These are phyloP conservation scores for Pseudocercospora vitis DNA, from an alignment of 2,329 filamentous ascomycete species.

Conservation along the genomic window DNA sequence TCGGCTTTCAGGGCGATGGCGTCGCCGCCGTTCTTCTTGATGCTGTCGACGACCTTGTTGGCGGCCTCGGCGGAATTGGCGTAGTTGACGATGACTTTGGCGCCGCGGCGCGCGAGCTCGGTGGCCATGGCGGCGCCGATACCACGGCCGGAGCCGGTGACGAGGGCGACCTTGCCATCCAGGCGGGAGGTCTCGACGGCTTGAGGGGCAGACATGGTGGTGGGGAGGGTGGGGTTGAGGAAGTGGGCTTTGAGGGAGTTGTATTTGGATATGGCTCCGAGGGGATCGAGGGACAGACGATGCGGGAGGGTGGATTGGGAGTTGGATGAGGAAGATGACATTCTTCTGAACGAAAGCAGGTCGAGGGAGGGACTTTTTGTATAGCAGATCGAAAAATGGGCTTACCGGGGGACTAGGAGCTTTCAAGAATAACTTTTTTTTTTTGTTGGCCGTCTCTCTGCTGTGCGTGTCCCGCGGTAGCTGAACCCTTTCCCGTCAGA, in stretches of 20 bases:
- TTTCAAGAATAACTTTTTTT: conserved; percentile 6
- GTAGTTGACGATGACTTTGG: conserved; percentile 67
- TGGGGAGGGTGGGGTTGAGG: conserved; percentile 27
- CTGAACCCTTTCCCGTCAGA: no score
- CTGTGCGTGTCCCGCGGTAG: no score
- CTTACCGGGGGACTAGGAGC: conserved; percentile 2
- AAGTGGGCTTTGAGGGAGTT: conserved; percentile 26
- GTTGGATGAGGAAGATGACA: conserved; percentile 17
- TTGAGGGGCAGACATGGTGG: conserved; percentile 38
- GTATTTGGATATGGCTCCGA: conserved; percentile 29
- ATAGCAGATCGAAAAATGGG: conserved; percentile 3
- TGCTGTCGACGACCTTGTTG: conserved; percentile 64
- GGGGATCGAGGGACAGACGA: conserved; percentile 28
- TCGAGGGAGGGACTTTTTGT: conserved; percentile 9
- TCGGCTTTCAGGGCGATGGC: conserved; percentile 68
- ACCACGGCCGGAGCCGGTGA: conserved; percentile 60
- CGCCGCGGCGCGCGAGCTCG: conserved; percentile 64
- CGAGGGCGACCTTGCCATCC: conserved; percentile 56
- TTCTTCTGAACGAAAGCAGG: conserved; percentile 7
- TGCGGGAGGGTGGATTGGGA: conserved; percentile 17
- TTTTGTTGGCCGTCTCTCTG: no score
- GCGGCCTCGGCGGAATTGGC: conserved; percentile 65
- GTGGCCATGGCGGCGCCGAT: conserved; percentile 67
- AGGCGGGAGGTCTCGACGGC: conserved; percentile 51
- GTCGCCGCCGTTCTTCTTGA: conserved; percentile 64